Evolutionary conservation across 176 grass and related monocot species (phyloP).

Genomic region (Coix lacrymajobi): DNA sequence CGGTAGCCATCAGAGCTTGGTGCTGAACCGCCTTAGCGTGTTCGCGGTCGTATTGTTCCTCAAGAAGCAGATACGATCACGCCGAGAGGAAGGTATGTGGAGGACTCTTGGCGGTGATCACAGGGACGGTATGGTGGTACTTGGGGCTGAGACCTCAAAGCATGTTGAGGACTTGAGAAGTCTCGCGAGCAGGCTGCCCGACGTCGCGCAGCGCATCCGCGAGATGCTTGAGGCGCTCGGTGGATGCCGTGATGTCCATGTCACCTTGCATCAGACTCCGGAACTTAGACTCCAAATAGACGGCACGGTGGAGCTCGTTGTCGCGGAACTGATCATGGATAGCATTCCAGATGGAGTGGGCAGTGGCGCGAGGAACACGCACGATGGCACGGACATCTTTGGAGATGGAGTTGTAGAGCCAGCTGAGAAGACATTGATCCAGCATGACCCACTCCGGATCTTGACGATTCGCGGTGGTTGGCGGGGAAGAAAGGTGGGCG

Average conservation of each 20-base stretch:
- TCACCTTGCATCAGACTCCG: not conserved
- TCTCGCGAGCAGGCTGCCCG: not conserved
- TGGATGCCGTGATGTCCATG: not conserved
- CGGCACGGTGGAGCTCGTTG: not conserved
- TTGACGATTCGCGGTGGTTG: too few species aligned
- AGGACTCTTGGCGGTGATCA: not conserved
- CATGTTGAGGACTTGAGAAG: not conserved
- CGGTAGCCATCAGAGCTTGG: too few species aligned
- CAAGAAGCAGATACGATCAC: not conserved
- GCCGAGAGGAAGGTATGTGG: not conserved
- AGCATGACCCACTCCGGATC: not conserved
- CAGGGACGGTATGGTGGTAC: not conserved
- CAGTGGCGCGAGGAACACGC: rapidly evolving
- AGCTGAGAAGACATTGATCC: not conserved
- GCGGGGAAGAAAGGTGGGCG: too few species aligned
- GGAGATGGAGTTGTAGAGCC: not conserved
- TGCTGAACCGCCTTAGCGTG: too few species aligned
- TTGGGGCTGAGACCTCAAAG: not conserved
- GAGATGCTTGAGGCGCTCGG: not conserved
- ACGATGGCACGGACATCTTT: not conserved
- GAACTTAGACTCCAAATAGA: not conserved
- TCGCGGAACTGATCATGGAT: not conserved
- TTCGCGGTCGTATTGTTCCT: too few species aligned
- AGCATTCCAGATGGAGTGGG: not conserved
- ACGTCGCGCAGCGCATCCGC: too few species aligned